Evolutionary conservation across 2,329 filamentous ascomycete species (phyloP).

Genomic region (Pseudogymnoascus sp.): DNA sequence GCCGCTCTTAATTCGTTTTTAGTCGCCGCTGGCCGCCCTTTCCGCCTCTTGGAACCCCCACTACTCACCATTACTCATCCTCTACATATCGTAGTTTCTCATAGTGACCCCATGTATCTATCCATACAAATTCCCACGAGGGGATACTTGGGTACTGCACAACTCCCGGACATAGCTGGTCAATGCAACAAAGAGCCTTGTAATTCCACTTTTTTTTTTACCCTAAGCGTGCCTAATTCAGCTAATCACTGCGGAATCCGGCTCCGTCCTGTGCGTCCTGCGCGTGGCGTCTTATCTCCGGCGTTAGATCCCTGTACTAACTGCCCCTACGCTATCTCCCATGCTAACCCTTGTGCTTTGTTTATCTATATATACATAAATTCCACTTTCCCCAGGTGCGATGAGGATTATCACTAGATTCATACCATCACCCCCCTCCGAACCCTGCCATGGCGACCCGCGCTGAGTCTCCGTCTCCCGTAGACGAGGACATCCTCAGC

Average conservation of each 20-base stretch:
- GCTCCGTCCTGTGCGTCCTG: background rate
- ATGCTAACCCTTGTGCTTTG: slow-evolving; percentile 16
- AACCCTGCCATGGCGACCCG: background rate
- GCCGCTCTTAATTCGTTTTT: background rate
- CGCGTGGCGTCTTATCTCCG: slow-evolving; percentile 5
- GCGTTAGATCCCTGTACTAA: slow-evolving; percentile 13
- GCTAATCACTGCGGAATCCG: background rate
- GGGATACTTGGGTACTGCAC: background rate
- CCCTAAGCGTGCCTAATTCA: background rate
- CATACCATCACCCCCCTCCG: background rate
- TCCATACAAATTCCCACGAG: background rate
- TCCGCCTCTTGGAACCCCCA: background rate
- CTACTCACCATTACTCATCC: background rate
- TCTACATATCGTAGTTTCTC: background rate
- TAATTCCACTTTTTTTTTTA: background rate
- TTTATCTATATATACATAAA: slow-evolving; percentile 6
- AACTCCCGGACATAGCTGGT: background rate
- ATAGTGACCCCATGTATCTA: background rate
- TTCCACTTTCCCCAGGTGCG: background rate
- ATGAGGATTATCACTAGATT: background rate
- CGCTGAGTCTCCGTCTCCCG: slow-evolving; percentile 4
- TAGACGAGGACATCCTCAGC: background rate
- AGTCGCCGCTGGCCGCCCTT: background rate
- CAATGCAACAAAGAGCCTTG: background rate
- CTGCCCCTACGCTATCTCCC: slow-evolving; percentile 19